These are phyloP conservation scores for Chalciporus chontae DNA, from an alignment of 768 basidiomycete genomes.

Conservation along the genomic window DNA sequence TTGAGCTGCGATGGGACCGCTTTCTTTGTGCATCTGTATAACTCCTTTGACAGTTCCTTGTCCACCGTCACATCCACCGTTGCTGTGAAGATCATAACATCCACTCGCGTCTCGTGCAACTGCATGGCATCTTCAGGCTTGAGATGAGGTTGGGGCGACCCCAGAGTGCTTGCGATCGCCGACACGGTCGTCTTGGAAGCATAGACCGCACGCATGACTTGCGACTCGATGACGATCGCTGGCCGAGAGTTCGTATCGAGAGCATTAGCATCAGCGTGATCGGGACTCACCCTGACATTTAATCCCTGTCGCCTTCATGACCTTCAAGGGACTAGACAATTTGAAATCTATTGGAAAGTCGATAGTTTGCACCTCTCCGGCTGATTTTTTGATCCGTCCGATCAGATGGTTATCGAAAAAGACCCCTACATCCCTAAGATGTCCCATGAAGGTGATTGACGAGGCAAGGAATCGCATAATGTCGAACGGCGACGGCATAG, in stretches of 20 bases:
- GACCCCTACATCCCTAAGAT: slow-evolving; percentile 69
- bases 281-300: slow-evolving; percentile 51
- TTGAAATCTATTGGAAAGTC: slow-evolving; percentile 54
- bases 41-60: too few relatives aligned
- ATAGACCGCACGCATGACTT: slow-evolving; percentile 76
- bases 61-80: too few relatives aligned
- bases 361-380: slow-evolving; percentile 46
- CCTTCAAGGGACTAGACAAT: slow-evolving; percentile 48
- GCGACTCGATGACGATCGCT: slow-evolving; percentile 75
- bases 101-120: background rate
- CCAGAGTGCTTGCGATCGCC: too few relatives aligned
- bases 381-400: slow-evolving; percentile 55
- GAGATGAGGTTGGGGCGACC: too few relatives aligned
- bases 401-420: slow-evolving; percentile 74
- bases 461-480: slow-evolving; percentile 87
- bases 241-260: background rate
- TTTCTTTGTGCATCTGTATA: too few relatives aligned
- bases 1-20: too few relatives aligned
- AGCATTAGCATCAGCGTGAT: background rate
- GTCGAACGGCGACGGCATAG: slow-evolving; percentile 77
- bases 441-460: slow-evolving; percentile 86
- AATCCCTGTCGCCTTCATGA: slow-evolving; percentile 65
- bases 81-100: background rate
- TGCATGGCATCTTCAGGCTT: slow-evolving; percentile 1
- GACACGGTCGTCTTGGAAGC: slow-evolving; percentile 48